These are phyloP conservation scores for Podospora conica DNA, from an alignment of 495 filamentous ascomycete genomes.

Conservation along the genomic window DNA sequence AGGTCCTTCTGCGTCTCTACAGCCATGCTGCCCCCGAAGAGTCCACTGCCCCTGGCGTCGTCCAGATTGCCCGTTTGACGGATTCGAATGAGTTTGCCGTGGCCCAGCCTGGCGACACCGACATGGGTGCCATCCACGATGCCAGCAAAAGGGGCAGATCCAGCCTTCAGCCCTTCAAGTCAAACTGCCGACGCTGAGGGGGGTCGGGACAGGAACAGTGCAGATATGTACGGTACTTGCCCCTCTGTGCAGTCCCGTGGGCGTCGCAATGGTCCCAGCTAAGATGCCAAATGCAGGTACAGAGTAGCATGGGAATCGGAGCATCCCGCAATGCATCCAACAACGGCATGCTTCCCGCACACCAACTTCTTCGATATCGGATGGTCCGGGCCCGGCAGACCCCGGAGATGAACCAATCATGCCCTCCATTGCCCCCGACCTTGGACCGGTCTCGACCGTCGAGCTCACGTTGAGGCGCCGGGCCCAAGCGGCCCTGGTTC, in stretches of 20 bases:
- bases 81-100: not conserved
- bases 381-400: too few relatives aligned
- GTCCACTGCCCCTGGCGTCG: too few relatives aligned
- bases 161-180: not conserved
- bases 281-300: not conserved
- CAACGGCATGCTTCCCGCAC: not conserved
- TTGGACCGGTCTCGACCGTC: not conserved
- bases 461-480: not conserved
- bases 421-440: not conserved
- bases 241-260: not conserved
- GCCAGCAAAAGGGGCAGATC: not conserved
- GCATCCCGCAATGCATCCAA: not conserved
- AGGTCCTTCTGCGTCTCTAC: not conserved
- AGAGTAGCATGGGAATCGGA: too few relatives aligned
- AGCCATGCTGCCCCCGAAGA: not conserved
- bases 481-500: not conserved
- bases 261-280: not conserved
- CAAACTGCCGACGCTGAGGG: not conserved
- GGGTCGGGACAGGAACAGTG: too few relatives aligned
- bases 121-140: not conserved
- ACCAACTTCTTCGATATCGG: too few relatives aligned
- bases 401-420: too few relatives aligned
- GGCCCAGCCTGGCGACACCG: not conserved
- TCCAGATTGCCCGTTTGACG: not conserved
- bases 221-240: too few relatives aligned